Conservation (phyloP, 176 grass and related monocot species). For the Cenchrus purpureus region DNA sequence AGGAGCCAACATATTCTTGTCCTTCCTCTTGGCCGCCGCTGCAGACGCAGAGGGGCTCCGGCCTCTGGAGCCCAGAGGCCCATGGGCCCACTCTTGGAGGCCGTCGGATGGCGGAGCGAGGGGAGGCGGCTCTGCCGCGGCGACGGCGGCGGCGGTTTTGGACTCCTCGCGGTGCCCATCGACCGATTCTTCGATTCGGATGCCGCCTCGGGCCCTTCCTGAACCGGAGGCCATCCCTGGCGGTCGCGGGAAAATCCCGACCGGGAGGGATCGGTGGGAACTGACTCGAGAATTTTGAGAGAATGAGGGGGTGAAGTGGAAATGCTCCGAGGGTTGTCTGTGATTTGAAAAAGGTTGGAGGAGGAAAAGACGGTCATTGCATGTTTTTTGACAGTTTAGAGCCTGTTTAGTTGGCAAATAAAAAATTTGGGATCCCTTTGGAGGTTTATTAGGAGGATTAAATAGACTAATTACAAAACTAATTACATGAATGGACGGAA, state of each 20-base stretch:
- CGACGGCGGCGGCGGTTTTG: background rate
- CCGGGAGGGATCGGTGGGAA: background rate
- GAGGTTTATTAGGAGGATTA: too few relatives aligned
- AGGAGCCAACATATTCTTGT: background rate
- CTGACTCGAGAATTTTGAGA: background rate
- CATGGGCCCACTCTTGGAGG: background rate
- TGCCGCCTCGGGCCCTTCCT: background rate
- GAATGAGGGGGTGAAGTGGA: background rate
- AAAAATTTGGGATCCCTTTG: too few relatives aligned
- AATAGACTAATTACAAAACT: too few relatives aligned
- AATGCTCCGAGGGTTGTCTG: background rate
- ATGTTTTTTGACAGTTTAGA: too few relatives aligned
- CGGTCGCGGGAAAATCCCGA: constrained; percentile 16
- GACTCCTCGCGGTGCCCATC: background rate
- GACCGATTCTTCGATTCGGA: background rate
- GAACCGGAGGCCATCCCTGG: constrained; percentile 22
- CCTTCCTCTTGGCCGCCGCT: background rate
- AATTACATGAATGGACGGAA: too few relatives aligned
- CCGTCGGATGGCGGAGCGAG: background rate
- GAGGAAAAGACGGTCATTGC: too few relatives aligned
- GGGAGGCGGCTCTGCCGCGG: background rate
- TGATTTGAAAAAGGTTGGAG: too few relatives aligned
- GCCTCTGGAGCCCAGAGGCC: background rate
- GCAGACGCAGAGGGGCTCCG: background rate
- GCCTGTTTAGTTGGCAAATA: too few relatives aligned